A percentile compares a stretch with the other conserved stretches of the same genome.
These are phyloP conservation scores for Tetrahymena thermophila DNA, from an alignment of 73 alveolate genomes.

Conservation along the genomic window DNA sequence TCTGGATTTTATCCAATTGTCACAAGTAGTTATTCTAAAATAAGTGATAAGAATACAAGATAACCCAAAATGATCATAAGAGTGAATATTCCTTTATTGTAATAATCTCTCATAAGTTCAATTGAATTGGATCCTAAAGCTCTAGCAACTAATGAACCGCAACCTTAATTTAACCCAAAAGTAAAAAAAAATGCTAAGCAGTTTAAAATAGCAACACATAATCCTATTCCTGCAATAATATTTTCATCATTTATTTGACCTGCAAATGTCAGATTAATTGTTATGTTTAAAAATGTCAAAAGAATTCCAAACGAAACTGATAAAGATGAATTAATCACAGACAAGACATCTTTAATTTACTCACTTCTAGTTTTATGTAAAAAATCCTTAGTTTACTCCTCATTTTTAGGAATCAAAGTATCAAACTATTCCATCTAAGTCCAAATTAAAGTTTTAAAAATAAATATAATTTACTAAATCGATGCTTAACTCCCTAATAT, in stretches of 20 bases:
- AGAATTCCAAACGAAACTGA: neutral
- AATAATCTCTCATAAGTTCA: neutral
- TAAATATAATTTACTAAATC: too few species aligned
- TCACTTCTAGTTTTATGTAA: neutral
- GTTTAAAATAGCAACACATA: neutral
- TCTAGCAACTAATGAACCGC: neutral
- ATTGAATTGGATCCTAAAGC: neutral
- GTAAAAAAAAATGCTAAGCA: neutral
- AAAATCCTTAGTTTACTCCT: neutral
- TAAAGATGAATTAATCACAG: neutral
- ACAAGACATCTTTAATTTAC: neutral
- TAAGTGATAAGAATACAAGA: neutral
- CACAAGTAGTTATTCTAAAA: neutral
- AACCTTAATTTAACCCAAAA: neutral
- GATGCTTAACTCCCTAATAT: too few species aligned
- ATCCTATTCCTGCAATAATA: neutral
- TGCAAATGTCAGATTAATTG: neutral
- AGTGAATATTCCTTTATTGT: neutral
- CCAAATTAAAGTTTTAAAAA: too few species aligned
- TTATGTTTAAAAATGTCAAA: neutral
- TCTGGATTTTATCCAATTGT: neutral
- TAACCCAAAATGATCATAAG: neutral
- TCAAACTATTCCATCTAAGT: neutral
- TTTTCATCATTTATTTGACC: neutral
- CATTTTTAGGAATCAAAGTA: neutral